Evolutionary conservation across 2,329 filamentous ascomycete genomes (phyloP), one percentile per base, ranked within the genome.

Genomic region (Penicillium italicum): DNA sequence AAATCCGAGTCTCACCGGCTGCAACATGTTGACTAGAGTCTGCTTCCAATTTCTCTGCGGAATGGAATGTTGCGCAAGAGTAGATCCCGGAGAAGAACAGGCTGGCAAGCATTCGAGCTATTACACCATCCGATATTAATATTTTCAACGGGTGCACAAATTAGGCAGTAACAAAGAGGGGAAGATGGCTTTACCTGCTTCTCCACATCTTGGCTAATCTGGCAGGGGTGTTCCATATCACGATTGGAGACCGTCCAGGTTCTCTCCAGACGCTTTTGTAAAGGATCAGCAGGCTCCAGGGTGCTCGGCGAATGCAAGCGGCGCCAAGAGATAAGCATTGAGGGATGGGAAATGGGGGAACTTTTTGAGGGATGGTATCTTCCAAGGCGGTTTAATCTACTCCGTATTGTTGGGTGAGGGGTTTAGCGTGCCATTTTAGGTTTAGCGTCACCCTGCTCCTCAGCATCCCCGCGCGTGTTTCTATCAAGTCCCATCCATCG

Each of bases 121-220:
- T 34, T n/a, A 10, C 33, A 22, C n/a, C 43, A 38, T 56, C 50
- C 38, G 18, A 41, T 41, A 33, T 30, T 18, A 53, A 48, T 28
- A 41, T 43, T 51, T 31, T 20, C 36, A 48, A 37, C 16, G 34
- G 20, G 43, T 31, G 30, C 50, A 16, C 5, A 31, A 48, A 45
- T 14, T 18, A 8, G 1, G n/a, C 11, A 26, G 1, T 50, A 10
- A 48, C 38, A 33, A 44, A 41, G 50, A 9, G 38, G 50, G 42
- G 45, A 30, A 33, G 31, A 41, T 41, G 52, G 47, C 3, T 52
- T 37, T 68, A 70, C 69, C 66, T 66, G 56, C 26, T 70, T 71
- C 68, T 70, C 69, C 66, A 63, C 66, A 67, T 69, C 63, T 55
- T 57, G 43, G 33, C 46, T n/a, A 46, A 56, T 59, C 50, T 36